Base-by-base conservation (phyloP, 1,284 basidiomycete genomes). In the Pterulicium gracile region DNA sequence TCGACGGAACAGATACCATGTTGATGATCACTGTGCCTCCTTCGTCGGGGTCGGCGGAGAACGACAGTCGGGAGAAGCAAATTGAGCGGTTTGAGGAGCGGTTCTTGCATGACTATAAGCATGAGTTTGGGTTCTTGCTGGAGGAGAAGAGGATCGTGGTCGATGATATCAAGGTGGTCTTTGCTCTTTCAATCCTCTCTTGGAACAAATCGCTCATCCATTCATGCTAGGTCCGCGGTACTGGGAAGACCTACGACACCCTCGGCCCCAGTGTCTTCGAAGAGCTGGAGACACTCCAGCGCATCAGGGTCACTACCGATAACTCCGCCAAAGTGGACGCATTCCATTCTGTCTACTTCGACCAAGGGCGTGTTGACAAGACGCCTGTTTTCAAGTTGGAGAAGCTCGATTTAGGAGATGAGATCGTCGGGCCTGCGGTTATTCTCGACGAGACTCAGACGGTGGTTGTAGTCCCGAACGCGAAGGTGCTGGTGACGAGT, bases 391-490 rank as follows among this genome's bases (percentile, higher is more conserved):
- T 76, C 60, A 59, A 83, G 54, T 65, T 97, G 49, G 77, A 77
- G 39, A 65, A 70, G 10, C 61, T 97, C 45, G 64, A 66, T 0
- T 63, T 78, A 3, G 93, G 93, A 2, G 81, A 89, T 49, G 65
- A 69, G 21, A 69, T 97, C 23, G 59, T 69, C 23, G 91, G 92
- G 0, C 91, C 93, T 2, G 88, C 88, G 18, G 82, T 94, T 74
- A 80, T 95, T 50, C 87, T 96, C 53, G 92, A 96, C 61, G 71
- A 89, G 56, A 96, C 92, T 13, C 92, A 95, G 67, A 95, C 91
- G 20, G 88, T 95, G 51, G 79, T 93, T 27, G 61, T 94, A 2
- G 76, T 88, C 14, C 85, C 87, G 0, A 77, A 72, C 4, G 77
- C 84, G 36, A 75, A 63, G 56, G 83, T 77, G 3, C 65, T 82